Evolutionary conservation across 164 flowering plant genomes (phyloP).

Genomic region (Dillenia turbinata): DNA sequence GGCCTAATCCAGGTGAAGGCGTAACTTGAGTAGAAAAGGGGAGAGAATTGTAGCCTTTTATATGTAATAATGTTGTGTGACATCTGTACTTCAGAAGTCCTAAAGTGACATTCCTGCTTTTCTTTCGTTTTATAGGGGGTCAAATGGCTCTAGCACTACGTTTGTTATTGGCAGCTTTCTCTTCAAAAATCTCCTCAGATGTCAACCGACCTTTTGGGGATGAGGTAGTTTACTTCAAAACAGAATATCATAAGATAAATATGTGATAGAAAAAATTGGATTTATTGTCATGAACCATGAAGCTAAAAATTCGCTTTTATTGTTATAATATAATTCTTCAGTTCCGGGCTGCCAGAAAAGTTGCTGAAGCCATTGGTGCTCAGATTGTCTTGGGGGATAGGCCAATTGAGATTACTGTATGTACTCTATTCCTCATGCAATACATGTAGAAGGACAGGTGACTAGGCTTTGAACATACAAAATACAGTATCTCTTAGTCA

Average conservation of each 20-base stretch:
- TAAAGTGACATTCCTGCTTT: neutral
- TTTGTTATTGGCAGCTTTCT: conserved; percentile 71
- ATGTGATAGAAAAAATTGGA: neutral
- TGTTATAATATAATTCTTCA: conserved; percentile 18
- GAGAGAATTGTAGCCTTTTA: too few relatives aligned
- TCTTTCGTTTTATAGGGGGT: conserved; percentile 48
- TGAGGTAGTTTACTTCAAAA: conserved; percentile 47
- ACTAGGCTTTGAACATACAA: too few relatives aligned
- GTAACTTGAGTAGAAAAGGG: too few relatives aligned
- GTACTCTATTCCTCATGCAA: conserved; percentile 13
- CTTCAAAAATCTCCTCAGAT: conserved; percentile 82
- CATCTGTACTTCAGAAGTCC: too few relatives aligned
- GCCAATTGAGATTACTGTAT: conserved; percentile 94
- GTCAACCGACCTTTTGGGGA: conserved; percentile 84
- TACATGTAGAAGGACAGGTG: neutral
- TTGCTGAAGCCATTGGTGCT: conserved; percentile 83
- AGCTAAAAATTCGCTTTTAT: neutral
- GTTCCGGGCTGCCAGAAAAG: conserved; percentile 90
- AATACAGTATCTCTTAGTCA: too few relatives aligned
- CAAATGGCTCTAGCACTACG: conserved; percentile 89
- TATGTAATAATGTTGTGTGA: too few relatives aligned
- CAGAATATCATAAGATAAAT: neutral
- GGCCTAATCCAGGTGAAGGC: too few relatives aligned
- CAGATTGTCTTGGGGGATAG: conserved; percentile 95
- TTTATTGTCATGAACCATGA: neutral